A percentile compares a stretch with the other conserved stretches of the same genome.
Evolutionary conservation across 2,329 filamentous ascomycete genomes (phyloP).

Genomic region (Mycocentrospora acerina): DNA sequence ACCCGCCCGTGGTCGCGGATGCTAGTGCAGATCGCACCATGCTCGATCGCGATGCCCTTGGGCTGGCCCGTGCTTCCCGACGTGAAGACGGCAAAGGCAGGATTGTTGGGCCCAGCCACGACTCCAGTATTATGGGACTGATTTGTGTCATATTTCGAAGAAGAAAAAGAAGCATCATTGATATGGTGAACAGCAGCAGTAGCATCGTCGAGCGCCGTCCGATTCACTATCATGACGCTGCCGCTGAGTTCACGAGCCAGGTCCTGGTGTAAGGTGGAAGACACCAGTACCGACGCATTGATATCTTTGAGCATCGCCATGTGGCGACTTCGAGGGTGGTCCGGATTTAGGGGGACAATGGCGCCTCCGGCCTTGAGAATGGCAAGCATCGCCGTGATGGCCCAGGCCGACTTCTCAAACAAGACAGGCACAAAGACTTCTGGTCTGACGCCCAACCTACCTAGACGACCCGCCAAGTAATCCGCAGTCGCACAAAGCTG

Average conservation of each 20-base stretch:
- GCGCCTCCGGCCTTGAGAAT: conserved; percentile 46
- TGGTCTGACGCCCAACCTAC: conserved; percentile 1
- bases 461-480: conserved; percentile 4
- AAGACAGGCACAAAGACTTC: conserved; percentile 13
- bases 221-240: too few relatives aligned
- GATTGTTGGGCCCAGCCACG: conserved; percentile 29
- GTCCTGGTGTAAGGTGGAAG: too few relatives aligned
- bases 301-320: conserved; percentile 3
- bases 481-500: conserved; percentile 6
- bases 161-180: too few relatives aligned
- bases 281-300: too few relatives aligned
- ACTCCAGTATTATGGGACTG: too few relatives aligned
- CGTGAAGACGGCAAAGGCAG: conserved; percentile 61
- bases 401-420: conserved; percentile 26
- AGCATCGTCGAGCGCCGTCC: too few relatives aligned
- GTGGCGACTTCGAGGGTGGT: conserved; percentile 2
- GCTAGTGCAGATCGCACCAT: conserved; percentile 6
- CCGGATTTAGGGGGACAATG: conserved; percentile 30
- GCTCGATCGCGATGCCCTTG: conserved; percentile 58
- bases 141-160: too few relatives aligned
- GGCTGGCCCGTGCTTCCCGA: conserved; percentile 44
- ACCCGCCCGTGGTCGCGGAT: conserved; percentile 1
- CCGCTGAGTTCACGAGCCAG: too few relatives aligned
- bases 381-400: conserved; percentile 15
- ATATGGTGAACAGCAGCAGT: too few relatives aligned